A percentile compares a stretch with the other conserved stretches of the same genome.
These are phyloP conservation scores for Westerdykella sp. DNA, from an alignment of 2,329 filamentous ascomycete genomes.

Conservation along the genomic window DNA sequence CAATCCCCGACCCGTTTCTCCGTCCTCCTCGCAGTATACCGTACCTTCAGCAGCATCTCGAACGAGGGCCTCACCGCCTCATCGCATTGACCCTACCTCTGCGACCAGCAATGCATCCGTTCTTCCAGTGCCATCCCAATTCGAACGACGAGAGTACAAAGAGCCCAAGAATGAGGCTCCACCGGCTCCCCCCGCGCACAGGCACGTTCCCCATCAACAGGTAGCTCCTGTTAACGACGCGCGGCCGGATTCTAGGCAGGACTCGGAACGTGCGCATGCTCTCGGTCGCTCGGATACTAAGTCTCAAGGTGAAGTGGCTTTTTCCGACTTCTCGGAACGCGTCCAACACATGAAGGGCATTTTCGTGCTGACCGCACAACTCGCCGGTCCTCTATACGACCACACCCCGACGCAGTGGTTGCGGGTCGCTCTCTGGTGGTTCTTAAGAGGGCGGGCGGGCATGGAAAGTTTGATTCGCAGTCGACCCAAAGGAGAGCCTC, in stretches of 20 bases:
- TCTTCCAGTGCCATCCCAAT: conserved; percentile 19
- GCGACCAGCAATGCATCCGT: conserved; percentile 15
- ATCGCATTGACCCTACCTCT: conserved; percentile 17
- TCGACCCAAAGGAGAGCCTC: conserved; percentile 48
- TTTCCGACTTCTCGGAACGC: conserved; percentile 63
- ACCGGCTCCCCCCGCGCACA: conserved; percentile 8
- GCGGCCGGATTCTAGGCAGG: conserved; percentile 3
- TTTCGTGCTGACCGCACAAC: conserved; percentile 72
- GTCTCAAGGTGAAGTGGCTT: conserved; percentile 42
- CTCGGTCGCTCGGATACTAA: conserved; percentile 29
- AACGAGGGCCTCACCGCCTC: conserved; percentile 15
- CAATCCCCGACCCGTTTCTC: conserved; percentile 20
- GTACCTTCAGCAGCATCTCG: conserved; percentile 19
- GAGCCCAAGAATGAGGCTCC: conserved; percentile 6
- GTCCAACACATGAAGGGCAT: conserved; percentile 69
- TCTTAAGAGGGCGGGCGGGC: conserved; percentile 69
- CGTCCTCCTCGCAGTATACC: conserved; percentile 23
- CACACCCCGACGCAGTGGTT: conserved; percentile 62
- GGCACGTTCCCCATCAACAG: conserved; percentile 5
- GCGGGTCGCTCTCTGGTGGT: conserved; percentile 80
- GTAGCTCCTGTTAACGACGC: conserved; percentile 4
- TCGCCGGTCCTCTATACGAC: conserved; percentile 58
- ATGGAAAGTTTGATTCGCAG: conserved; percentile 67
- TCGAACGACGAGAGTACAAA: conserved; percentile 13
- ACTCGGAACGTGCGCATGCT: conserved; percentile 6